phyloP scores from a whole-genome alignment of 78 protist genomes.

The Isochrysis galbana region DNA sequence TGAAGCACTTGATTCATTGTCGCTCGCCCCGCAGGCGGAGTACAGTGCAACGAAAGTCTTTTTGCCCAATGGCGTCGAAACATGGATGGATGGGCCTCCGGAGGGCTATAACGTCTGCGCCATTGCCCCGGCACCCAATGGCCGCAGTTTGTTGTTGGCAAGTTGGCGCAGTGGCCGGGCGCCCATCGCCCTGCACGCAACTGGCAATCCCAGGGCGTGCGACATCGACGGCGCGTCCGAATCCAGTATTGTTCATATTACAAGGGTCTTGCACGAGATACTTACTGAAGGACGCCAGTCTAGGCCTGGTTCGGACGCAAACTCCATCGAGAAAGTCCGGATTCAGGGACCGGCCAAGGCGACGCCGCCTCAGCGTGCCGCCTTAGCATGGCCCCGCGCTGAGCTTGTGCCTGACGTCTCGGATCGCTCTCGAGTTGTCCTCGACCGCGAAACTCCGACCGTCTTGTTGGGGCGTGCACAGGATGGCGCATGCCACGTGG shows the following conservation, averaged over 20 bases:
- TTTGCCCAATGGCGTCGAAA: not conserved
- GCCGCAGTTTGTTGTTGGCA: not conserved
- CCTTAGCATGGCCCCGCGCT: not conserved
- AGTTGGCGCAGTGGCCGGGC: not conserved
- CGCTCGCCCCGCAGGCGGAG: not conserved
- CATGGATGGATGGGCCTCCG: not conserved
- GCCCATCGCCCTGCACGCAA: too few species aligned
- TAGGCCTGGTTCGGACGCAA: not conserved
- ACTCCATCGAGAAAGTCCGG: not conserved
- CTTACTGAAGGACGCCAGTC: not conserved
- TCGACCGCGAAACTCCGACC: not conserved
- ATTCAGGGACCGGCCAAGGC: not conserved
- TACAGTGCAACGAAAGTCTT: not conserved
- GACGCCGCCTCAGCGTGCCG: not conserved
- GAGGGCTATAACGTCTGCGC: not conserved
- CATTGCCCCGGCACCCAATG: not conserved
- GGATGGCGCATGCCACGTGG: not conserved
- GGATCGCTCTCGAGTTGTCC: not conserved
- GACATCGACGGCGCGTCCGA: too few species aligned
- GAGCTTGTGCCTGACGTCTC: not conserved
- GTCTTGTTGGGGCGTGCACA: not conserved
- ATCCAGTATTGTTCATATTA: too few species aligned
- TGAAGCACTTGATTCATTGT: not conserved
- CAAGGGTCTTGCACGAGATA: not conserved
- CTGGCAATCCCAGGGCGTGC: too few species aligned